These are phyloP conservation scores for Aspergillus ellipticus DNA, from an alignment of 495 filamentous ascomycete genomes.

Conservation along the genomic window DNA sequence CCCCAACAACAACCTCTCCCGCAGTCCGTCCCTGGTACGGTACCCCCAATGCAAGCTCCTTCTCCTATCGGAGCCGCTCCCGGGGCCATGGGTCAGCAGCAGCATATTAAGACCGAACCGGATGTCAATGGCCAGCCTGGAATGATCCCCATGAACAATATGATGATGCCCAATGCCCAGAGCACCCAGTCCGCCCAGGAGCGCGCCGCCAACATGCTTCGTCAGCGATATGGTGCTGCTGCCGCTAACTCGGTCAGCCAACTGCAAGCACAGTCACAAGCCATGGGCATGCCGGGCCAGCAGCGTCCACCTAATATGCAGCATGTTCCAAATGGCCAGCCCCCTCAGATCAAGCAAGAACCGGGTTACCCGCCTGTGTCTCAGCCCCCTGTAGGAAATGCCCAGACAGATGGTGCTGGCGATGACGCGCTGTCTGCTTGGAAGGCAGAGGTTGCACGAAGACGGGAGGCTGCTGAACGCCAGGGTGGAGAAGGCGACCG, in stretches of 20 bases:
- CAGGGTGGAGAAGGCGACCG: constrained; percentile 57
- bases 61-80: constrained; percentile 19
- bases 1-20: constrained; percentile 29
- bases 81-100: constrained; percentile 34
- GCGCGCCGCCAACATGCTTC: constrained; percentile 64
- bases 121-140: constrained; percentile 49
- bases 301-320: constrained; percentile 38
- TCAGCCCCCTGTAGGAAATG: constrained; percentile 30
- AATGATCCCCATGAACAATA: constrained; percentile 35
- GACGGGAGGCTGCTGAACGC: constrained; percentile 57
- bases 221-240: constrained; percentile 65
- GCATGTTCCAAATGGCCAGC: constrained; percentile 42
- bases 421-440: constrained; percentile 50
- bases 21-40: constrained; percentile 25
- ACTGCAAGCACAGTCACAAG: constrained; percentile 47
- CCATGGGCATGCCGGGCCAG: constrained; percentile 40
- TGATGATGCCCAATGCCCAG: constrained; percentile 33
- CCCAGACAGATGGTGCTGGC: constrained; percentile 72
- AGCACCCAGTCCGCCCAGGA: constrained; percentile 55
- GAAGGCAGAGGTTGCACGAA: constrained; percentile 55
- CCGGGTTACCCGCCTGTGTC: constrained; percentile 42
- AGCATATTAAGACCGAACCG: constrained; percentile 73
- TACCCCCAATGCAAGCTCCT: constrained; percentile 21
- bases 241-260: constrained; percentile 70
- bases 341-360: constrained; percentile 47